Percentiles rank a stretch among this genome's conserved stretches.
Conservation (phyloP, 1,284 basidiomycete species). For the Ustilago xerochloae region DNA sequence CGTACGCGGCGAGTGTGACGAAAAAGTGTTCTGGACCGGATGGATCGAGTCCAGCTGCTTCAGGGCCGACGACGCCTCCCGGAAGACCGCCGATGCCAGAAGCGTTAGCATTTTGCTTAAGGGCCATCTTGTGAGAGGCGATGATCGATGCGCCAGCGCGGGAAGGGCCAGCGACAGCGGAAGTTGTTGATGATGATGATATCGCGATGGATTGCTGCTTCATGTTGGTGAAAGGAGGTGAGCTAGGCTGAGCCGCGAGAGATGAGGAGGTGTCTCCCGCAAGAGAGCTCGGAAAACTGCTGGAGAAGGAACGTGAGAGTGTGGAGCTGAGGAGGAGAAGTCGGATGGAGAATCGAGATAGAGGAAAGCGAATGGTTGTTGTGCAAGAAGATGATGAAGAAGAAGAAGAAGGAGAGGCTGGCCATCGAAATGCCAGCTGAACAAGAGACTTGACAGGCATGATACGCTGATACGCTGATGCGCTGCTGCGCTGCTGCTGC, state of each 20-base stretch:
- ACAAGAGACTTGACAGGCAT: too few species aligned
- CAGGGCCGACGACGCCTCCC: conserved; percentile 41
- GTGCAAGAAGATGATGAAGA: too few species aligned
- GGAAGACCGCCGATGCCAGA: conserved; percentile 41
- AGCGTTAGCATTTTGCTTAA: conserved; percentile 11
- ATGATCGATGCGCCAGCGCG: conserved; percentile 16
- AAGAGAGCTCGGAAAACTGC: not conserved
- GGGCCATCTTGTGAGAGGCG: conserved; percentile 8
- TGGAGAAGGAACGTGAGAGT: not conserved
- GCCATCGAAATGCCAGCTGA: too few species aligned
- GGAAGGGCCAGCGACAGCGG: conserved; percentile 29
- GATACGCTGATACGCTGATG: too few species aligned
- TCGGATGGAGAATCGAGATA: not conserved
- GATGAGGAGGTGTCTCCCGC: too few species aligned
- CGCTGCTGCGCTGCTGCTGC: too few species aligned
- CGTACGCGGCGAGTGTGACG: conserved; percentile 65
- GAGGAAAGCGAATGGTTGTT: not conserved
- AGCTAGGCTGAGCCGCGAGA: not conserved
- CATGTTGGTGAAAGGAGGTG: conserved; percentile 3
- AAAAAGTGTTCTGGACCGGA: conserved; percentile 56
- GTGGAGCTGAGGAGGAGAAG: not conserved
- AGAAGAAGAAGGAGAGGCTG: too few species aligned
- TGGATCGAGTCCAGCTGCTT: conserved; percentile 45
- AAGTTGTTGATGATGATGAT: too few species aligned
- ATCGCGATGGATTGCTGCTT: conserved; percentile 22